A percentile compares a stretch with the other conserved stretches of the same genome.
Evolutionary conservation across 2,329 filamentous ascomycete species (phyloP).

Genomic region (Colletotrichum liriopes): DNA sequence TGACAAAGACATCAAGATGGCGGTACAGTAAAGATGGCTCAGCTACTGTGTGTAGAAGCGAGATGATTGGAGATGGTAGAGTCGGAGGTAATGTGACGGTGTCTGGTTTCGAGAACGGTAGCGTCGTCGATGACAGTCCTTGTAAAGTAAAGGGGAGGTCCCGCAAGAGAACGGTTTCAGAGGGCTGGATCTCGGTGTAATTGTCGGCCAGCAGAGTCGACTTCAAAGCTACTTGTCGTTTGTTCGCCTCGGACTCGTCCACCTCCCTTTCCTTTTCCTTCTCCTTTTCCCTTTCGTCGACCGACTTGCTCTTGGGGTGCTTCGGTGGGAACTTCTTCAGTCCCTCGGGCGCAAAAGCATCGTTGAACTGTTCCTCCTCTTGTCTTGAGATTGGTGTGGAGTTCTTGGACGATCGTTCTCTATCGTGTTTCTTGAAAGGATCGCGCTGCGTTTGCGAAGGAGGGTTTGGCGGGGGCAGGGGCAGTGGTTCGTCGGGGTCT

Average conservation of each 20-base stretch:
- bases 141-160: constrained; percentile 95
- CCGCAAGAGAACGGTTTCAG: constrained; percentile 78
- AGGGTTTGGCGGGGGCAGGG: constrained; percentile 60
- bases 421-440: constrained; percentile 55
- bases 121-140: constrained; percentile 88
- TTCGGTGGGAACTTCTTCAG: constrained; percentile 62
- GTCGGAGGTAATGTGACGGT: constrained; percentile 83
- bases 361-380: constrained; percentile 66
- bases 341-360: constrained; percentile 70
- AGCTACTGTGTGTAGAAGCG: constrained; percentile 88
- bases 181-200: constrained; percentile 70
- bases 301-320: constrained; percentile 53
- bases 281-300: constrained; percentile 54
- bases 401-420: constrained; percentile 54
- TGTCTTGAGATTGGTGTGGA: constrained; percentile 55
- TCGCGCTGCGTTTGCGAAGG: constrained; percentile 49
- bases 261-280: constrained; percentile 52
- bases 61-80: constrained; percentile 87
- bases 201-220: constrained; percentile 72
- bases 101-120: constrained; percentile 80
- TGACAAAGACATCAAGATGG: constrained; percentile 84
- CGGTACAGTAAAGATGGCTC: constrained; percentile 95
- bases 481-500: constrained; percentile 67
- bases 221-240: constrained; percentile 69
- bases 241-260: constrained; percentile 50